These are phyloP conservation scores for Fusarium sp. DNA, from an alignment of 2,329 filamentous ascomycete genomes.

Conservation along the genomic window DNA sequence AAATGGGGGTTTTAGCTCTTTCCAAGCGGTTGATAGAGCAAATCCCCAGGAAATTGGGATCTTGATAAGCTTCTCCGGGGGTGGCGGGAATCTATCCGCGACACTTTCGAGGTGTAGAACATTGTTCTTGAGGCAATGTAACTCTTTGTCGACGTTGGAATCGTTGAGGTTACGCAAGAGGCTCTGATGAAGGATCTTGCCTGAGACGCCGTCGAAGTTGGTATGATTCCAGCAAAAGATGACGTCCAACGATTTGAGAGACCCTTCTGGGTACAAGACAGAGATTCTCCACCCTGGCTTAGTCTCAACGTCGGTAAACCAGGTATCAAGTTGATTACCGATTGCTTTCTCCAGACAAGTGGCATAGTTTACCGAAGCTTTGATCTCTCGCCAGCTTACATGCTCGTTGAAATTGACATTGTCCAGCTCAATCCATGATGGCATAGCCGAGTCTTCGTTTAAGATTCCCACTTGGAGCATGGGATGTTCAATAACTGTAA, in stretches of 20 bases:
- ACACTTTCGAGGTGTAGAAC: slow-evolving; percentile 19
- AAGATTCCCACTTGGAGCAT: slow-evolving; percentile 38
- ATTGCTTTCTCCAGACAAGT: slow-evolving; percentile 9
- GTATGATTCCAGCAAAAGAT: slow-evolving; percentile 47
- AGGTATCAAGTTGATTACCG: slow-evolving; percentile 28
- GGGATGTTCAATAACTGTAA: slow-evolving; percentile 34
- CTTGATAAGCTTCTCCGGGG: slow-evolving; percentile 40
- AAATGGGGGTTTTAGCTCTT: slow-evolving; percentile 31
- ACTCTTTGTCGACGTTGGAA: neutral
- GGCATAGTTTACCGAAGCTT: neutral
- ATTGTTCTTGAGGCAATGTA: neutral
- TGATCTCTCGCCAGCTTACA: slow-evolving; percentile 27
- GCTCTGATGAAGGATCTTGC: slow-evolving; percentile 48
- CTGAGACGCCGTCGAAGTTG: slow-evolving; percentile 46
- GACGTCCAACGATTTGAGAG: slow-evolving; percentile 35
- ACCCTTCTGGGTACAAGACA: slow-evolving; percentile 26
- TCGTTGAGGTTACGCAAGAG: slow-evolving; percentile 45
- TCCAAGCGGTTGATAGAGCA: slow-evolving; percentile 31
- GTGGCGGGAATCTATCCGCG: slow-evolving; percentile 35
- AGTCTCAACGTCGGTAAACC: slow-evolving; percentile 38
- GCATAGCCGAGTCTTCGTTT: slow-evolving; percentile 32
- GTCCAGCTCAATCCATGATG: slow-evolving; percentile 33
- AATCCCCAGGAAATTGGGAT: slow-evolving; percentile 35
- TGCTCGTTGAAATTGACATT: slow-evolving; percentile 27
- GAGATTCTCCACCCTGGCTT: slow-evolving; percentile 44